These are phyloP conservation scores for Schizonepeta tenuifolia DNA, from an alignment of 257 asterid genomes.

Conservation along the genomic window DNA sequence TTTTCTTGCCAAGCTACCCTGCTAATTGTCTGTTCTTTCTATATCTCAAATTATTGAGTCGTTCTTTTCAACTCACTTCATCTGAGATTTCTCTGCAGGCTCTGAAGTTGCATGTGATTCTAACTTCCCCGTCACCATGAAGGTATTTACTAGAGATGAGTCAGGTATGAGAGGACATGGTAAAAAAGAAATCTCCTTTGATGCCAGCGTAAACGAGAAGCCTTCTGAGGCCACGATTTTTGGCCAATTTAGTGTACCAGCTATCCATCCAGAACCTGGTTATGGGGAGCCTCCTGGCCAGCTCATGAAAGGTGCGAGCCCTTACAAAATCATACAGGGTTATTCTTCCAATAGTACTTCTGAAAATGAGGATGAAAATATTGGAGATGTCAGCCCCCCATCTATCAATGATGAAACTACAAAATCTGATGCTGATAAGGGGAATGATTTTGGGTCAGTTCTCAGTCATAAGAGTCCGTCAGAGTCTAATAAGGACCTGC, in stretches of 20 bases:
- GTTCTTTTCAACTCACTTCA: constrained; percentile 28
- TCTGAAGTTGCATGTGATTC: constrained; percentile 31
- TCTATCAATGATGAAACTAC: constrained; percentile 36
- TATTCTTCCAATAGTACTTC: constrained; percentile 59
- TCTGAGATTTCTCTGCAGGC: constrained; percentile 44
- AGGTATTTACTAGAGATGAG: constrained; percentile 38
- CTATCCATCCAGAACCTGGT: constrained; percentile 39
- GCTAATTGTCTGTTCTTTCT: constrained; percentile 4
- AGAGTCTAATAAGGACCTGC: constrained; percentile 32
- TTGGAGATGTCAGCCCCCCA: constrained; percentile 38
- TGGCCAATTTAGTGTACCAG: constrained; percentile 37
- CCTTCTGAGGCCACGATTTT: constrained; percentile 32
- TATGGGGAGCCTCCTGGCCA: constrained; percentile 47
- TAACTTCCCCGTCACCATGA: constrained; percentile 29
- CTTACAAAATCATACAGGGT: constrained; percentile 62
- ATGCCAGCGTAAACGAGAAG: constrained; percentile 33
- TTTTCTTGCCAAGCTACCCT: background rate
- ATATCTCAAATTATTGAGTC: constrained; percentile 19
- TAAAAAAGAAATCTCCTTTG: constrained; percentile 36
- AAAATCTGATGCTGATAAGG: constrained; percentile 38
- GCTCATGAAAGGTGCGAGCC: constrained; percentile 41
- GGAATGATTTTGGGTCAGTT: constrained; percentile 33
- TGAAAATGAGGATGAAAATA: constrained; percentile 48
- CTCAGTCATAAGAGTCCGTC: constrained; percentile 19
- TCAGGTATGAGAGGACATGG: constrained; percentile 31